Base-by-base conservation (phyloP, 2,329 filamentous ascomycete species). In the Neopestalotiopsis clavispora region DNA sequence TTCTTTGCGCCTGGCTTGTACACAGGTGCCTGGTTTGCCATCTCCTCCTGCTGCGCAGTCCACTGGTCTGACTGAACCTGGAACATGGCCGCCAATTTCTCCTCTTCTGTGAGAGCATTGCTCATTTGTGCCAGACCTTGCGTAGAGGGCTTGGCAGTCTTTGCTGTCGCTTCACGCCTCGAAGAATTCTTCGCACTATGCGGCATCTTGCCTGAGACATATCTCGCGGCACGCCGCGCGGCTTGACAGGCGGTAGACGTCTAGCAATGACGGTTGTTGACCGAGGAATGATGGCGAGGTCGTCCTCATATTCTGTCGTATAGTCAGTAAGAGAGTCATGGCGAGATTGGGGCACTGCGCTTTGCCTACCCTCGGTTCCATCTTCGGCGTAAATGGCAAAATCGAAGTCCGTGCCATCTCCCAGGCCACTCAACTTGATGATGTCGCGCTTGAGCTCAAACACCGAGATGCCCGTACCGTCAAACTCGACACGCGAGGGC, bases 371-470 rank as follows among this genome's bases (percentile, higher is more conserved):
- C 89, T 97, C 94, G 79, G 90, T 93, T 73, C 91, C 92, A 80
- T 98, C 95, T 79, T 97, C 94, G 71, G 94, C 93, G 82, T 94
- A 97, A 74, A 99, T 97, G 73, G 94, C 91, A 67, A 99, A 89
- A 81, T 99, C 95, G 80, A 98, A 98, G 80, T 99, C 96, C 73
- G 93, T 94, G 71, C 96, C 96, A 82, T 98, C 95, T 74, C 96
- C 96, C 74, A 99, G 88, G 71, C 94, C 94, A 81, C 94, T 97
- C 81, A 95, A 93, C 80, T 89, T 91, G 84, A 99, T 99, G 78
- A 99, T 99, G 84, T 98, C 96, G 85, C 95, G 93, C 85, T 99
- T 99, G 79, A 99, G 87, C 80, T 99, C 97, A 83, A 98, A 99
- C 72, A 98, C 96, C 71, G 95, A 97, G 79, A 98, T 97, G 82